phyloP scores from a whole-genome alignment of 108 stramenopile species.

The Nitzschia putrida region DNA sequence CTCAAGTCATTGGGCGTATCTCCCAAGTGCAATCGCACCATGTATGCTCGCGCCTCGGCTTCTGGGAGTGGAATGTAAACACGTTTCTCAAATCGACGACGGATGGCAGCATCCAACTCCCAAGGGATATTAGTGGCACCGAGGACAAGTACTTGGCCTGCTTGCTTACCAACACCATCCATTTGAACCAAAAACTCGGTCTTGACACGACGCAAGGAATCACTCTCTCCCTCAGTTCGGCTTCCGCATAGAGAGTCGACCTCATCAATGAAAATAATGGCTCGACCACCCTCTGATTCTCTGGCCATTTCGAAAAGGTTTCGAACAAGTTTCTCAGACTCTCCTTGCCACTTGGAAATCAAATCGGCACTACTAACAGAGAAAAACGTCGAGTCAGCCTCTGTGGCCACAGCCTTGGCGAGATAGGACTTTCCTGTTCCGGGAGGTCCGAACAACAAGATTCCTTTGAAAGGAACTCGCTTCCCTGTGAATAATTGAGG shows the following conservation, averaged over 20 bases:
- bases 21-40: conserved; percentile 92
- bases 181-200: conserved; percentile 99
- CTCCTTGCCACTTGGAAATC: conserved; percentile 99
- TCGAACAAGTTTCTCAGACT: conserved; percentile 94
- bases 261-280: conserved; percentile 97
- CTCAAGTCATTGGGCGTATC: conserved; percentile 87
- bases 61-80: conserved; percentile 99
- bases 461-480: conserved; percentile 91
- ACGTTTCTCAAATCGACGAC: conserved; percentile 98
- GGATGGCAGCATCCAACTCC: conserved; percentile 99
- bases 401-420: conserved; percentile 99
- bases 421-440: conserved; percentile 94
- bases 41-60: conserved; percentile 77
- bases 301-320: conserved; percentile 98
- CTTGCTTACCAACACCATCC: conserved; percentile 93
- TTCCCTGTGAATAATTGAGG: conserved; percentile 97
- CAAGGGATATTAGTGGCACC: conserved; percentile 99
- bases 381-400: conserved; percentile 97
- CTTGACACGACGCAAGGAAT: conserved; percentile 91
- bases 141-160: conserved; percentile 83
- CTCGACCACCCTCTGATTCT: conserved; percentile 76
- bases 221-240: conserved; percentile 90
- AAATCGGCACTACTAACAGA: conserved; percentile 95
- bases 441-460: conserved; percentile 94
- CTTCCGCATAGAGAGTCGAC: conserved; percentile 93